Conservation (phyloP, 73 alveolate genomes). For the Tetrahymena malaccensis region DNA sequence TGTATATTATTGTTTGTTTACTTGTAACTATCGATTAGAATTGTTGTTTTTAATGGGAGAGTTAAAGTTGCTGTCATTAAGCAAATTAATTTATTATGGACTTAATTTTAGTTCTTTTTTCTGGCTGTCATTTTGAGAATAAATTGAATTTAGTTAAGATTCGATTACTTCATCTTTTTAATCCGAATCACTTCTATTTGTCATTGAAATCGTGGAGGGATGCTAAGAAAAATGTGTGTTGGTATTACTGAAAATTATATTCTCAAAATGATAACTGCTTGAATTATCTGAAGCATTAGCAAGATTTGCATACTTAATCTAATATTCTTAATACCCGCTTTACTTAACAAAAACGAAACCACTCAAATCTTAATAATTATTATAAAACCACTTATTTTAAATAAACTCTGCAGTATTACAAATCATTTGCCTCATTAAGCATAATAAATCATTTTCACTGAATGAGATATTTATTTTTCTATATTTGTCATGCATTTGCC, state of each 20-base stretch:
- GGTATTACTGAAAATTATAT: neutral
- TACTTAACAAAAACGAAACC: neutral
- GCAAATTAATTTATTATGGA: neutral
- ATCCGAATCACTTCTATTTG: neutral
- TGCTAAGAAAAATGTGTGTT: neutral
- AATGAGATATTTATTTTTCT: neutral
- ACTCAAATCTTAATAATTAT: neutral
- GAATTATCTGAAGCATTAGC: neutral
- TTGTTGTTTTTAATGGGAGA: neutral
- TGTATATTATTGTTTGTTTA: too few species aligned
- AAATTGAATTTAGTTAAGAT: neutral
- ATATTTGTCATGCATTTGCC: neutral
- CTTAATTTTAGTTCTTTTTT: neutral
- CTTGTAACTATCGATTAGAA: neutral
- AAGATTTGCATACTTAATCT: neutral
- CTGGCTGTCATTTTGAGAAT: neutral
- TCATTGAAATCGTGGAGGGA: neutral
- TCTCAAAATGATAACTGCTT: neutral
- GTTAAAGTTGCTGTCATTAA: neutral
- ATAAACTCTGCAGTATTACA: neutral
- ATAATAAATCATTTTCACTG: neutral
- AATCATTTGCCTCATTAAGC: neutral
- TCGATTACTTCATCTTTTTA: neutral
- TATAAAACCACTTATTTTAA: neutral
- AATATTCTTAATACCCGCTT: neutral